These are phyloP conservation scores for Trichophyton simii DNA, from an alignment of 2,329 filamentous ascomycete species.

Conservation along the genomic window DNA sequence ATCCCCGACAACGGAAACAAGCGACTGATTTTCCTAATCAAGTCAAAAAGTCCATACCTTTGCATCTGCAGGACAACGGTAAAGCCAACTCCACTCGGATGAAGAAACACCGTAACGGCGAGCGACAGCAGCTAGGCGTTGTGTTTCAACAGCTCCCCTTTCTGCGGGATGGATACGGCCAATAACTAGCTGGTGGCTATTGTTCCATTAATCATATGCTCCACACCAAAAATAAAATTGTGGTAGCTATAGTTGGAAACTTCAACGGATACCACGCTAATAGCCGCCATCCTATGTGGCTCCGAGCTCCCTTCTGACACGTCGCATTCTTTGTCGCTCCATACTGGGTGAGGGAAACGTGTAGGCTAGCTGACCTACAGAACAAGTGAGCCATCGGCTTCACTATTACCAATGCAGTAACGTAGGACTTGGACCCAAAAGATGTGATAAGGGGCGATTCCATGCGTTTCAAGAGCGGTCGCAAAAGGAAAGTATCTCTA, in stretches of 20 bases:
- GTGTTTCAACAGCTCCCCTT: background rate
- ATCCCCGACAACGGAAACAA: conserved; percentile 5
- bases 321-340: background rate
- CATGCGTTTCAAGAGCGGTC: background rate
- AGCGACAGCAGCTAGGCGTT: background rate
- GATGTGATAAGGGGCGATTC: too few species aligned
- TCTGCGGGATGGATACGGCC: background rate
- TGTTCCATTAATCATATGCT: background rate
- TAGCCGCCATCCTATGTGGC: background rate
- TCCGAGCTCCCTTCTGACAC: background rate
- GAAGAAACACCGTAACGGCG: background rate
- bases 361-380: background rate
- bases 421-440: too few species aligned
- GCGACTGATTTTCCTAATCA: conserved; percentile 17
- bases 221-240: background rate
- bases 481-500: background rate
- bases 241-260: background rate
- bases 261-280: background rate
- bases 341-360: background rate
- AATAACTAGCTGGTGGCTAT: background rate
- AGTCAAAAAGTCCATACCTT: conserved; percentile 22
- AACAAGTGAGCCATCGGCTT: background rate
- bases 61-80: background rate
- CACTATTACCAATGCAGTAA: background rate
- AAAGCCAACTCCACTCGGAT: background rate